Conservation (phyloP, 805 yeast genomes). For the Kluyveromyces aestuarii region DNA sequence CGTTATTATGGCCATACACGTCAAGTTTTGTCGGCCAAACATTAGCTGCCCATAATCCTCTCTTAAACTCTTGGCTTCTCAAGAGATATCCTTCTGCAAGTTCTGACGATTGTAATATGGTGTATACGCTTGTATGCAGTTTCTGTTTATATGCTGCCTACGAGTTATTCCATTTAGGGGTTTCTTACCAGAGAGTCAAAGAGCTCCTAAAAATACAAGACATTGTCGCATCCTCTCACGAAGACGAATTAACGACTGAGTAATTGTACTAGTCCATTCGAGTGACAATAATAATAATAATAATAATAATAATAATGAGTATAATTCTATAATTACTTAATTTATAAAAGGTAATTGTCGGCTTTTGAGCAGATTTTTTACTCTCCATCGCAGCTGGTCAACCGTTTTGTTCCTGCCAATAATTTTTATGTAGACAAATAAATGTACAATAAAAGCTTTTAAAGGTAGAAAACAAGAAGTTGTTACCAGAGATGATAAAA, state of each 20-base stretch:
- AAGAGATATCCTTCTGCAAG: constrained; percentile 1
- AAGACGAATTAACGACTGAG: neutral
- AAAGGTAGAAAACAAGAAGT: neutral
- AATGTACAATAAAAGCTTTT: neutral
- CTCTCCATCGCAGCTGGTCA: too few relatives aligned
- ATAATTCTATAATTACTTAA: too few relatives aligned
- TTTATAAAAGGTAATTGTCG: too few relatives aligned
- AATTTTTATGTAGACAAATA: too few relatives aligned
- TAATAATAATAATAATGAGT: too few relatives aligned
- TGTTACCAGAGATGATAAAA: neutral
- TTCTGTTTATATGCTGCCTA: constrained; percentile 13
- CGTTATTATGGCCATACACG: constrained; percentile 15
- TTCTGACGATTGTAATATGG: constrained; percentile 16
- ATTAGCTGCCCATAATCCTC: neutral
- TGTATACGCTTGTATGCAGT: constrained; percentile 20
- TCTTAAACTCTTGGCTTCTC: neutral
- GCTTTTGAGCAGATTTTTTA: too few relatives aligned
- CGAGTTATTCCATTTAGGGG: constrained; percentile 9
- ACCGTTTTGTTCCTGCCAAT: too few relatives aligned
- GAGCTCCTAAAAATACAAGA: constrained; percentile 12
- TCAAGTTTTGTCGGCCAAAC: constrained; percentile 12
- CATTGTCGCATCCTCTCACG: constrained; percentile 3
- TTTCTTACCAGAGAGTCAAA: constrained; percentile 12
- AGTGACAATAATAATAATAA: too few relatives aligned
- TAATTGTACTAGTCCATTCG: neutral